Conservation (phyloP, 257 asterid genomes). For the Scutellaria baicalensis region DNA sequence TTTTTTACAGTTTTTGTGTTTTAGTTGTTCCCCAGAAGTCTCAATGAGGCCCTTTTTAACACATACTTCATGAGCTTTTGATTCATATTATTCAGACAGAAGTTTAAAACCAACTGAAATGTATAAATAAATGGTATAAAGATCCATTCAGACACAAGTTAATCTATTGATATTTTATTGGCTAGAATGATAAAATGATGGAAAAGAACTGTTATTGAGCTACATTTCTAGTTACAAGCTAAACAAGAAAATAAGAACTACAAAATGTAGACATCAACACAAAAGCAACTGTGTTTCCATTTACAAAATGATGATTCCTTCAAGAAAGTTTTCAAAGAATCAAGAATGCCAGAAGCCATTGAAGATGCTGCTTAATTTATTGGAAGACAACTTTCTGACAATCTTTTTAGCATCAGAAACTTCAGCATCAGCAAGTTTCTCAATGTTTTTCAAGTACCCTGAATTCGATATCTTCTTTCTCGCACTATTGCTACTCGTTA, state of each 20-base stretch:
- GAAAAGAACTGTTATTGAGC: neutral
- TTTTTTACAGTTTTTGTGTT: no score
- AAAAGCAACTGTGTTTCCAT: conserved; percentile 18
- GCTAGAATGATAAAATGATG: neutral
- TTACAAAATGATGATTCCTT: conserved; percentile 16
- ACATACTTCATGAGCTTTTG: neutral
- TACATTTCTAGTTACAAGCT: conserved; percentile 8
- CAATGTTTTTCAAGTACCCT: conserved; percentile 58
- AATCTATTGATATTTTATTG: neutral
- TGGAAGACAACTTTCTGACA: conserved; percentile 53
- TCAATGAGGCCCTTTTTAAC: no score
- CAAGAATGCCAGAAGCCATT: conserved; percentile 74
- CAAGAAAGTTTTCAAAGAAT: conserved; percentile 2
- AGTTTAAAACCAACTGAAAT: neutral
- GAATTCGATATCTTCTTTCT: conserved; percentile 77
- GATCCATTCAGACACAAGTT: neutral
- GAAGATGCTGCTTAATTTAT: conserved; percentile 46
- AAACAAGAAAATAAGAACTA: neutral
- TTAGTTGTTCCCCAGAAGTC: no score
- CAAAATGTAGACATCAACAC: conserved; percentile 21
- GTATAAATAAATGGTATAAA: neutral
- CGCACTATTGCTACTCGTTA: conserved; percentile 61
- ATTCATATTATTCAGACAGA: neutral
- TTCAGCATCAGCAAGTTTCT: conserved; percentile 74
- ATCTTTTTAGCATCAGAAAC: conserved; percentile 80